Evolutionary conservation across 2,329 filamentous ascomycete species (phyloP).

Genomic region (Hirsutella rhossiliensis): DNA sequence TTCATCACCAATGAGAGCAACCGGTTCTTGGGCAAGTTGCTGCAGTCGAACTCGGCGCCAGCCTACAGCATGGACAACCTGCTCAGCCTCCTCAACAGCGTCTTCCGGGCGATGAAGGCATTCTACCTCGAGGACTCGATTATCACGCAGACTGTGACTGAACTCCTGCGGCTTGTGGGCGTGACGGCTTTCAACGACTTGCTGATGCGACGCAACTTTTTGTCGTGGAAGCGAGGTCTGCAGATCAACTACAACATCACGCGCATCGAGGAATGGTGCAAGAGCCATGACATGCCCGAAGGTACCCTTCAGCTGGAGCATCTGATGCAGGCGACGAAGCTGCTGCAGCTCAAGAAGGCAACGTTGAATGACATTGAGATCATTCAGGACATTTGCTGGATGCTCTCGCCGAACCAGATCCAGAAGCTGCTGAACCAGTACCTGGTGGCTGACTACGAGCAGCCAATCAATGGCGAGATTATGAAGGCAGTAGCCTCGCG

Average conservation of each 20-base stretch:
- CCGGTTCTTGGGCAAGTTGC: constrained; percentile 91
- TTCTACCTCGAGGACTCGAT: constrained; percentile 96
- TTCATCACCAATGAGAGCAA: constrained; percentile 99
- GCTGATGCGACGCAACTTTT: constrained; percentile 94
- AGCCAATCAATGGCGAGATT: constrained; percentile 98
- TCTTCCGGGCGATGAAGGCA: constrained; percentile 97
- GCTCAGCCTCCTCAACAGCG: constrained; percentile 87
- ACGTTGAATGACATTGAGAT: constrained; percentile 99
- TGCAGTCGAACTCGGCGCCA: constrained; percentile 79
- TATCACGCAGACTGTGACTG: constrained; percentile 89
- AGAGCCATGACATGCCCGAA: constrained; percentile 99
- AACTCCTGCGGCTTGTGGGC: constrained; percentile 83
- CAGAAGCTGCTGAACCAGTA: constrained; percentile 99
- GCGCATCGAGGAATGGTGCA: constrained; percentile 98
- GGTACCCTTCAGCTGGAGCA: constrained; percentile 95
- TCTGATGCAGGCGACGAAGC: constrained; percentile 98
- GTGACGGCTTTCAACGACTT: constrained; percentile 98
- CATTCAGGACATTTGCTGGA: constrained; percentile 99
- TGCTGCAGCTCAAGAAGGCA: constrained; percentile 96
- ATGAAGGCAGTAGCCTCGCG: constrained; percentile 98
- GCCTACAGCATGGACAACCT: constrained; percentile 99
- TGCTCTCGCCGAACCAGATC: constrained; percentile 97
- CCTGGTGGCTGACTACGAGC: constrained; percentile 95
- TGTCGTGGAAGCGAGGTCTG: constrained; percentile 97
- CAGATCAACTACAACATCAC: constrained; percentile 99